Evolutionary conservation across 2,329 filamentous ascomycete genomes (phyloP).

Genomic region (Fusarium nodosum): DNA sequence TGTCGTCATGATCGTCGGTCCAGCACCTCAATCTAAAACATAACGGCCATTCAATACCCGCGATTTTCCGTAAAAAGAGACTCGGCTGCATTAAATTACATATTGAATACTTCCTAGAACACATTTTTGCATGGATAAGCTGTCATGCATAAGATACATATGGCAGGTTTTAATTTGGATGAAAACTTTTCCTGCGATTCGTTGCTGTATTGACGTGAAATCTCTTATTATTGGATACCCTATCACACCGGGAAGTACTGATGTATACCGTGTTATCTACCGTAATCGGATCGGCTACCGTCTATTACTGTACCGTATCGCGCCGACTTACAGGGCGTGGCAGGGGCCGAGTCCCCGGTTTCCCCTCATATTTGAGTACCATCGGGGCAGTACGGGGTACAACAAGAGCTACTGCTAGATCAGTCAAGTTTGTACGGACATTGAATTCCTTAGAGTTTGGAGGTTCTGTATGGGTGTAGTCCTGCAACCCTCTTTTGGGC

Average conservation of each 20-base stretch:
- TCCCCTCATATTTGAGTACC: slow-evolving; percentile 18
- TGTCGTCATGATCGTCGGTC: slow-evolving; percentile 49
- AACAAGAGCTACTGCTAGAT: slow-evolving; percentile 6
- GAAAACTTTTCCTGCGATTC: slow-evolving; percentile 7
- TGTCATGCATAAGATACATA: slow-evolving; percentile 7
- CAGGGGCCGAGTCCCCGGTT: slow-evolving; percentile 13
- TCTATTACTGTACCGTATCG: slow-evolving; percentile 23
- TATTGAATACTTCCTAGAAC: slow-evolving; percentile 15
- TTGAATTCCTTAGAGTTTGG: slow-evolving; percentile 42
- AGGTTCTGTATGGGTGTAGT: slow-evolving; percentile 13
- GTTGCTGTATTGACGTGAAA: background rate
- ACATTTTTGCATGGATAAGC: slow-evolving; percentile 20
- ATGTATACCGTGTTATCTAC: slow-evolving; percentile 2
- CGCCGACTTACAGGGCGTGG: slow-evolving; percentile 11
- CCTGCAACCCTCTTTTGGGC: slow-evolving; percentile 24
- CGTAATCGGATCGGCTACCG: slow-evolving; percentile 24
- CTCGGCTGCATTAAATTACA: slow-evolving; percentile 33
- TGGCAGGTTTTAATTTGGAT: background rate
- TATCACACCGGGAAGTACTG: too few species aligned
- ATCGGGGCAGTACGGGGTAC: slow-evolving; percentile 42
- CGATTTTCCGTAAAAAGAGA: slow-evolving; percentile 31
- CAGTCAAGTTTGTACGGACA: slow-evolving; percentile 26
- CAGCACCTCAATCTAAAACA: slow-evolving; percentile 29
- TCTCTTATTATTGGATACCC: background rate
- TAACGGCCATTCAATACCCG: slow-evolving; percentile 21